A percentile compares a stretch with the other conserved stretches of the same genome.
These are phyloP conservation scores for Alternaria tenuissima DNA, from an alignment of 2,329 filamentous ascomycete genomes.

Conservation along the genomic window DNA sequence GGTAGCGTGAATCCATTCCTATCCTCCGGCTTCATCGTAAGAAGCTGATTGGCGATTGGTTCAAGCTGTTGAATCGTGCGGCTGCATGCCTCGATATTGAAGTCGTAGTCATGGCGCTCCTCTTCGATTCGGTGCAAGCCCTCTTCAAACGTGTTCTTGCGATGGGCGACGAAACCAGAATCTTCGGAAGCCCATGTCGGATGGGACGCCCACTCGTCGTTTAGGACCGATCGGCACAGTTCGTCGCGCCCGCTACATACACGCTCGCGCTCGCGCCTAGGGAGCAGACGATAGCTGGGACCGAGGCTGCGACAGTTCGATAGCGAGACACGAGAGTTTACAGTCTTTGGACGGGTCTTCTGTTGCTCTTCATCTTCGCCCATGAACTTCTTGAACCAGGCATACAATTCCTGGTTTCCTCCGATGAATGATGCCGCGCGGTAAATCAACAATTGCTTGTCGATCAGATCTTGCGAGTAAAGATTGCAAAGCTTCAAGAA, in stretches of 20 bases:
- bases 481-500: constrained; percentile 97
- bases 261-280: constrained; percentile 89
- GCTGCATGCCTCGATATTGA: constrained; percentile 93
- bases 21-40: constrained; percentile 77
- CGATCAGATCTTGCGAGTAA: constrained; percentile 91
- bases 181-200: constrained; percentile 99
- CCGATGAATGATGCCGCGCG: constrained; percentile 88
- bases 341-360: constrained; percentile 66
- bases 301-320: constrained; percentile 96
- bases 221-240: constrained; percentile 90
- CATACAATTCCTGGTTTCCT: constrained; percentile 86
- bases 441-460: constrained; percentile 81
- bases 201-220: constrained; percentile 98
- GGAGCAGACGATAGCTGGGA: constrained; percentile 91
- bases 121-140: constrained; percentile 95
- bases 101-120: constrained; percentile 97
- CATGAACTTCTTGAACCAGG: constrained; percentile 86
- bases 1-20: constrained; percentile 80
- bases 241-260: constrained; percentile 94
- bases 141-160: constrained; percentile 96
- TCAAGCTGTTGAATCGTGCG: constrained; percentile 97
- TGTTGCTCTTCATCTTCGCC: constrained; percentile 70
- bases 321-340: constrained; percentile 83
- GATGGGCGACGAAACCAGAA: constrained; percentile 94
- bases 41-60: constrained; percentile 89